Percentiles rank a stretch among this genome's conserved stretches.
These are phyloP conservation scores for Cercophora samala DNA, from an alignment of 495 filamentous ascomycete genomes.

Conservation along the genomic window DNA sequence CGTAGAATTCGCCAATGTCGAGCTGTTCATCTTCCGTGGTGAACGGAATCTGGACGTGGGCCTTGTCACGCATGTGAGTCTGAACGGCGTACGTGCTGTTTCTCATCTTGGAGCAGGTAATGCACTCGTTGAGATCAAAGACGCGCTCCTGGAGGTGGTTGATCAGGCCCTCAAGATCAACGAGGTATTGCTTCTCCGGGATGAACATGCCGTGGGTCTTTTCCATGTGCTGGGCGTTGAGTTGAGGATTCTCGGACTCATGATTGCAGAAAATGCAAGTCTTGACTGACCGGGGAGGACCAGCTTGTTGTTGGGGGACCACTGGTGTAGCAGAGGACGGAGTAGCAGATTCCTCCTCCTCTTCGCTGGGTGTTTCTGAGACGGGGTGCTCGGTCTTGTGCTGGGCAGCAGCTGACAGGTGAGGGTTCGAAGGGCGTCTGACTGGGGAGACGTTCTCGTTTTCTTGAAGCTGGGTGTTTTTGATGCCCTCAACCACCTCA, in stretches of 20 bases:
- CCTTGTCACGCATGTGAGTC: slow-evolving; percentile 95
- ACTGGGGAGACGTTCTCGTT: slow-evolving; percentile 53
- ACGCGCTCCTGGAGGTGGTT: slow-evolving; percentile 69
- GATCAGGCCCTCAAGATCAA: slow-evolving; percentile 76
- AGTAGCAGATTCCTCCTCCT: slow-evolving; percentile 34
- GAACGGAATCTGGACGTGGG: slow-evolving; percentile 95
- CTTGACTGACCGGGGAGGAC: slow-evolving; percentile 46
- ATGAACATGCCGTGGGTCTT: slow-evolving; percentile 95
- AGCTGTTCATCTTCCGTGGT: slow-evolving; percentile 85
- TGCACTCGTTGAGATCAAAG: slow-evolving; percentile 66
- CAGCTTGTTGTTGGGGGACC: slow-evolving; percentile 17
- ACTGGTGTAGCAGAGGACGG: slow-evolving; percentile 30
- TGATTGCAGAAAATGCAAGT: slow-evolving; percentile 90
- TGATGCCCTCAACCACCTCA: slow-evolving; percentile 73
- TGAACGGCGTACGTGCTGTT: slow-evolving; percentile 71
- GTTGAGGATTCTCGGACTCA: slow-evolving; percentile 62
- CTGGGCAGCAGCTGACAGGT: slow-evolving; percentile 48
- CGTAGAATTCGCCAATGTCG: slow-evolving; percentile 96
- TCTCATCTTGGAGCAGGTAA: slow-evolving; percentile 78
- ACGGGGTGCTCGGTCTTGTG: slow-evolving; percentile 39
- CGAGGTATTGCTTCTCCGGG: slow-evolving; percentile 77
- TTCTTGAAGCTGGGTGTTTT: slow-evolving; percentile 67
- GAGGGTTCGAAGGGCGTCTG: slow-evolving; percentile 55
- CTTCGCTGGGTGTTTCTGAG: slow-evolving; percentile 34
- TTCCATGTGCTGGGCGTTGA: slow-evolving; percentile 85